Conservation (phyloP, 805 yeast genomes). For the Kodamaea jinghongensis region DNA sequence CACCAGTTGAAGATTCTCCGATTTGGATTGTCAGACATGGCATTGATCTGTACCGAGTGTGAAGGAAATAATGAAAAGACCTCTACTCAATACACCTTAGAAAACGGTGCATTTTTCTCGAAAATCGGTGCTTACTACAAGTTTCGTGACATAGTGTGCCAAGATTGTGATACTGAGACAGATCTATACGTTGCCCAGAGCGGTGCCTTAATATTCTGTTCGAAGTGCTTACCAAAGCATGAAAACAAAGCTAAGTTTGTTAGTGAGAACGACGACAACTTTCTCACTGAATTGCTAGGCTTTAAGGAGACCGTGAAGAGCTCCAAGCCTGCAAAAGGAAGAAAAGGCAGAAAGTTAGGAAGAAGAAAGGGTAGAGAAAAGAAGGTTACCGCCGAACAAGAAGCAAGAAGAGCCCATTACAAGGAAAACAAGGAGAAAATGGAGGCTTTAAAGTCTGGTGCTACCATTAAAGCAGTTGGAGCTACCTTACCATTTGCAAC, state of each 20-base stretch:
- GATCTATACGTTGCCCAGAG: constrained; percentile 35
- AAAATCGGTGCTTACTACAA: constrained; percentile 46
- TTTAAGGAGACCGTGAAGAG: constrained; percentile 40
- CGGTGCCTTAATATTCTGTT: constrained; percentile 37
- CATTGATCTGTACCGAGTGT: constrained; percentile 48
- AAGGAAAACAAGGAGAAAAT: constrained; percentile 30
- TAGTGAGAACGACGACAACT: constrained; percentile 47
- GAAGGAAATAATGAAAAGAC: constrained; percentile 38
- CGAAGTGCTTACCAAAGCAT: constrained; percentile 33
- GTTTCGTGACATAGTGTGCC: constrained; percentile 52
- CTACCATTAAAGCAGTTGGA: constrained; percentile 40
- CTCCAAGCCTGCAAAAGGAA: constrained; percentile 12
- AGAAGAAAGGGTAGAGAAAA: constrained; percentile 24
- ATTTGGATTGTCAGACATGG: constrained; percentile 55
- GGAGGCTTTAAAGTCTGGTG: constrained; percentile 34
- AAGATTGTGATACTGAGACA: constrained; percentile 41
- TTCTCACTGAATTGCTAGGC: constrained; percentile 47
- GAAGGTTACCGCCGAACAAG: constrained; percentile 28
- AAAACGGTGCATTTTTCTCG: constrained; percentile 54
- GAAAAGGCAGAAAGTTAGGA: constrained; percentile 32
- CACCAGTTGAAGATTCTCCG: constrained; percentile 51
- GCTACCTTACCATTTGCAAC: constrained; percentile 17
- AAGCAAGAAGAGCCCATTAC: constrained; percentile 39
- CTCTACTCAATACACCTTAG: constrained; percentile 47
- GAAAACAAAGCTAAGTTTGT: constrained; percentile 24